Conservation (phyloP, 1,284 basidiomycete species). For the Cryptococcus hybrid region DNA sequence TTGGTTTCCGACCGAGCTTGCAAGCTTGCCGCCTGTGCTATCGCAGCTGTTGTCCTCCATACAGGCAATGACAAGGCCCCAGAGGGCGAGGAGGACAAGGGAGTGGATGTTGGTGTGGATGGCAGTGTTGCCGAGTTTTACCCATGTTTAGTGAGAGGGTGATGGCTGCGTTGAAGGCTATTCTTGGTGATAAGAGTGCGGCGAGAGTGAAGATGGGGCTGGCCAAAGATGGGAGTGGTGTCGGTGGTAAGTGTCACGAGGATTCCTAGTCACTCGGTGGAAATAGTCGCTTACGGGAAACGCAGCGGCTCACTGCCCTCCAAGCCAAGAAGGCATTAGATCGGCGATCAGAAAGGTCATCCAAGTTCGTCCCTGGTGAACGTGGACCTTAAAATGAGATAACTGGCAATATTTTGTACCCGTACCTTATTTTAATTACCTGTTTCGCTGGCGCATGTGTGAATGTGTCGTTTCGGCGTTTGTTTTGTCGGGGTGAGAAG, state of each 20-base stretch:
- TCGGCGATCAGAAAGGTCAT: slow-evolving; percentile 4
- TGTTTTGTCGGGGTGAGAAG: too few species aligned
- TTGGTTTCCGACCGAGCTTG: slow-evolving; percentile 81
- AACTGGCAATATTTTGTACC: too few species aligned
- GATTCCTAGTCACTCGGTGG: background rate
- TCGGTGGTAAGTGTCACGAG: slow-evolving; percentile 69
- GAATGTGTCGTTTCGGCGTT: too few species aligned
- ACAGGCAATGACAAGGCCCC: slow-evolving; percentile 62
- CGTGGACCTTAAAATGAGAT: background rate
- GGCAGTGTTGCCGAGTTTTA: slow-evolving; percentile 91
- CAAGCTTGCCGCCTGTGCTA: slow-evolving; percentile 76
- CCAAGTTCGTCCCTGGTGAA: slow-evolving; percentile 9
- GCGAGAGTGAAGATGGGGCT: slow-evolving; percentile 77
- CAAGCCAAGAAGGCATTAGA: slow-evolving; percentile 50
- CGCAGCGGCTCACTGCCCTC: slow-evolving; percentile 48
- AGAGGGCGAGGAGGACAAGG: slow-evolving; percentile 52
- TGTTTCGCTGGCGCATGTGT: too few species aligned
- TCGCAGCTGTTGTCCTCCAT: slow-evolving; percentile 82
- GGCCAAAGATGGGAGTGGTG: slow-evolving; percentile 96
- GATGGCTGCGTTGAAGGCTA: slow-evolving; percentile 65
- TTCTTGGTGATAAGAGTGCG: slow-evolving; percentile 80
- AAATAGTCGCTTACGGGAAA: background rate
- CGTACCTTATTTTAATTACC: too few species aligned
- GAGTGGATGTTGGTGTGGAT: slow-evolving; percentile 79
- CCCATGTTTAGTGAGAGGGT: slow-evolving; percentile 77